A percentile compares a stretch with the other conserved stretches of the same genome.
Conservation (phyloP, 257 asterid genomes). For the Rhazya stricta region DNA sequence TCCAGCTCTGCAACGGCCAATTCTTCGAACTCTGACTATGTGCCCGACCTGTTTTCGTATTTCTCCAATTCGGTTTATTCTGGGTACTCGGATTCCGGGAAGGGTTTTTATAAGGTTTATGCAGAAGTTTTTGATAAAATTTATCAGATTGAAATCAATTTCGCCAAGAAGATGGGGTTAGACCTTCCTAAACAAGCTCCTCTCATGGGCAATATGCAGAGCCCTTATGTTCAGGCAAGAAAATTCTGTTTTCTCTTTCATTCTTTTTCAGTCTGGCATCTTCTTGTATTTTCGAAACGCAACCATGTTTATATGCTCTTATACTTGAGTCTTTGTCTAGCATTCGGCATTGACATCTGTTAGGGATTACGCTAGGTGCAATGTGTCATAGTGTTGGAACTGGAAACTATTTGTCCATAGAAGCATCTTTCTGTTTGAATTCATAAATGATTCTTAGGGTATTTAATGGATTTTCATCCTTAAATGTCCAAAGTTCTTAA, state of each 20-base stretch:
- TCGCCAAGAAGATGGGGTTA: conserved; percentile 57
- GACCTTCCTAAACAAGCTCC: conserved; percentile 83
- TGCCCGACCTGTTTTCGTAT: conserved; percentile 68
- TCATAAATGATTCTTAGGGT: not conserved
- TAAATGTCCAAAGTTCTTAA: not conserved
- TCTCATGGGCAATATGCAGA: conserved; percentile 69
- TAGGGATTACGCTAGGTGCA: not conserved
- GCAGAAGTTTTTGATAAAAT: conserved; percentile 67
- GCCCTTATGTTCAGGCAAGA: conserved; percentile 73
- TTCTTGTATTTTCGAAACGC: not conserved
- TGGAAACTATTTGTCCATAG: not conserved
- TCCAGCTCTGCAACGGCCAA: conserved; percentile 34
- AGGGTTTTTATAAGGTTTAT: conserved; percentile 82
- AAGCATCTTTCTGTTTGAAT: not conserved
- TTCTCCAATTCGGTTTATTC: conserved; percentile 78
- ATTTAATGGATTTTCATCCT: not conserved
- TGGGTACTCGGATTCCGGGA: conserved; percentile 74
- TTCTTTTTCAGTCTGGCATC: not conserved
- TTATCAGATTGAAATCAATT: conserved; percentile 59
- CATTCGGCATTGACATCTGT: not conserved
- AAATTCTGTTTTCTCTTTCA: not conserved
- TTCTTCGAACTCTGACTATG: conserved; percentile 30
- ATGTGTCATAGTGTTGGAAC: not conserved
- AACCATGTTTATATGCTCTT: not conserved
- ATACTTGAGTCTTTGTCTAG: not conserved